These are phyloP conservation scores for Picochlorum sp. DNA, from an alignment of 139 green algal species.

Conservation along the genomic window DNA sequence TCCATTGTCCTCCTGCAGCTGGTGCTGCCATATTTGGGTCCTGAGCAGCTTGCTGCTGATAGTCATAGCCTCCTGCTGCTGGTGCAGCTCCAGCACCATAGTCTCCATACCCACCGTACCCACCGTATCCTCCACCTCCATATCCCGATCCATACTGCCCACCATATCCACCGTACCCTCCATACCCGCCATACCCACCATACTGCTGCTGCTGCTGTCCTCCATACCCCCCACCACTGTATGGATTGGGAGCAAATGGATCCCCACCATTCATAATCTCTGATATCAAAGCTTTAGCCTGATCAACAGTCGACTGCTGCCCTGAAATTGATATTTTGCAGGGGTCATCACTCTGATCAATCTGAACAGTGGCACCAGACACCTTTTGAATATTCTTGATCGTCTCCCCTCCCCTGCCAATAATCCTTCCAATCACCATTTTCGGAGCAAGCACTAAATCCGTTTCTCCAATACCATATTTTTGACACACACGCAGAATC, in stretches of 20 bases:
- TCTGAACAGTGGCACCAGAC: conserved; percentile 31
- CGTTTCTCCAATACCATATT: conserved; percentile 25
- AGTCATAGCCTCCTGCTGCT: conserved; percentile 13
- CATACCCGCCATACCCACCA: background rate
- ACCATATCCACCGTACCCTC: background rate
- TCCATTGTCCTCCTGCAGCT: conserved; percentile 34
- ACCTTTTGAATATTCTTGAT: conserved; percentile 74
- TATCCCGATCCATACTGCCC: too few species aligned
- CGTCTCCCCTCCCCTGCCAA: conserved; percentile 88
- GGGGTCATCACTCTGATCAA: conserved; percentile 45
- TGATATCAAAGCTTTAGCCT: conserved; percentile 28
- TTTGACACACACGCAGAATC: conserved; percentile 67
- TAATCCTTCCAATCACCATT: conserved; percentile 86
- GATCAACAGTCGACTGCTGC: conserved; percentile 29
- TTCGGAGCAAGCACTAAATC: conserved; percentile 32
- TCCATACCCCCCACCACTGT: background rate
- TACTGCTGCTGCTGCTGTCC: background rate
- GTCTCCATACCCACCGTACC: conserved; percentile 16
- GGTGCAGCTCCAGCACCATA: conserved; percentile 11
- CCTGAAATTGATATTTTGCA: conserved; percentile 82
- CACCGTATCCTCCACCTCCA: background rate
- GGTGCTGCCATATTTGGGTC: background rate
- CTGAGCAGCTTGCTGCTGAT: background rate
- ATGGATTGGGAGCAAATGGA: conserved; percentile 13
- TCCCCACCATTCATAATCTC: conserved; percentile 28